These are phyloP conservation scores for Colletotrichum melonis DNA, from an alignment of 2,329 filamentous ascomycete species.

Conservation along the genomic window DNA sequence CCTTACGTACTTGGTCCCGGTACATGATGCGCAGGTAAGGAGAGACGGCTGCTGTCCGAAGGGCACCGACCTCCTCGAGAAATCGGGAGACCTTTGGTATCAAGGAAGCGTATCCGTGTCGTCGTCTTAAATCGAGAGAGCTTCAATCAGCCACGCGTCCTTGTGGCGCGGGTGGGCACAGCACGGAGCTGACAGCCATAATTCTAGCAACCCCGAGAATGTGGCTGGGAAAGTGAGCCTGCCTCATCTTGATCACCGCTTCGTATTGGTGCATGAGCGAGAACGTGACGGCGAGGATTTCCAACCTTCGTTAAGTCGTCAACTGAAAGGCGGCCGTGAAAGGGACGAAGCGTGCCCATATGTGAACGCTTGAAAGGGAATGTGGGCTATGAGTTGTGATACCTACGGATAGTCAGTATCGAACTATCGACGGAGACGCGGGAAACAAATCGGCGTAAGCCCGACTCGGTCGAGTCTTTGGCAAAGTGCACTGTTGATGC, in stretches of 20 bases:
- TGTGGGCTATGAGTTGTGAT: neutral
- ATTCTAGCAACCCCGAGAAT: neutral
- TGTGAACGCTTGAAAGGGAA: neutral
- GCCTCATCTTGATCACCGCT: neutral
- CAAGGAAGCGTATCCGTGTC: neutral
- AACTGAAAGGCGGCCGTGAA: neutral
- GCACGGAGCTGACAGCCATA: neutral
- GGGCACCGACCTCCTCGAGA: neutral
- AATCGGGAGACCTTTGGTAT: neutral
- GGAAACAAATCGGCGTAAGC: no score
- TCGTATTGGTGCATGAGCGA: neutral
- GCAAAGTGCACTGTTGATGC: neutral
- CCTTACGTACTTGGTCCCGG: neutral
- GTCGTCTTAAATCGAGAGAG: neutral
- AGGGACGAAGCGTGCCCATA: neutral
- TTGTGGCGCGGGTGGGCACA: neutral
- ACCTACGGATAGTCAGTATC: neutral
- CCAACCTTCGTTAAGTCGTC: neutral
- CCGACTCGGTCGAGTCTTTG: neutral
- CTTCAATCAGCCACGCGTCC: constrained; percentile 14
- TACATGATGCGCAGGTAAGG: constrained; percentile 22
- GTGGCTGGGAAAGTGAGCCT: neutral
- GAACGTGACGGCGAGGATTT: neutral
- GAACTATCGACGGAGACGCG: neutral
- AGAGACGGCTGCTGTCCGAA: constrained; percentile 10